Evolutionary conservation across 306 rosid genomes (phyloP), one percentile per base, ranked within the genome.

Genomic region (Prunus fruticosa): DNA sequence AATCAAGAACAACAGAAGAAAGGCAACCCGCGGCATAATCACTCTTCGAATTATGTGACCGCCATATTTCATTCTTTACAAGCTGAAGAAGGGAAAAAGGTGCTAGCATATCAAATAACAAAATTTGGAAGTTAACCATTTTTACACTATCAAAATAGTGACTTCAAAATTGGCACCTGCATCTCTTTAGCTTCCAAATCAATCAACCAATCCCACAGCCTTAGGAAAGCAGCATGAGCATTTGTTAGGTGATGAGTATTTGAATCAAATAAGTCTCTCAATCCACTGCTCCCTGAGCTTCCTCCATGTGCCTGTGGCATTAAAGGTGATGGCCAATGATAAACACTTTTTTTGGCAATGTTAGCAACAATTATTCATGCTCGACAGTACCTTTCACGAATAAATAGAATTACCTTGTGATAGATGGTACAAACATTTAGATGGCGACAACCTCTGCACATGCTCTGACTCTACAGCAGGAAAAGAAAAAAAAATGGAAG

Each of bases 401-500:
- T 49, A 72, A 68, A 72, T 18, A 80, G 23, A 66, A 60, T 82
- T 88, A 93, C 97, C 98, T 94, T 94, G 63, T 94, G 96, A 86
- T 89, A 94, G 80, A 89, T 84, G 84, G 87, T 88, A 78, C 98
- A 94, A 56, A 84, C 93, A 85, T 79, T 82, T 77, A 92, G 93
- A 92, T 94, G 98, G 78, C 97, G 96, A 72, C 98, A 94, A 67
- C 97, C 90, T 85, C 79, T 88, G 86, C 96, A 94, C 73, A 88
- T 83, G 85, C 81, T 83, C 22, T 77, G 84, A 87, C 88, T 87
- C 98, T 94, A 75, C 81, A 78, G 74, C 78, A 78, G 64, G 75
- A 80, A 82, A 45, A 14, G 71, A 38, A 76, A 81, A n/a, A n/a
- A 51, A 19, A 75, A 16, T 66, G 63, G 27, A 53, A 76, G 74